Conservation (phyloP, 495 filamentous ascomycete species). For the Xylaria grammica region DNA sequence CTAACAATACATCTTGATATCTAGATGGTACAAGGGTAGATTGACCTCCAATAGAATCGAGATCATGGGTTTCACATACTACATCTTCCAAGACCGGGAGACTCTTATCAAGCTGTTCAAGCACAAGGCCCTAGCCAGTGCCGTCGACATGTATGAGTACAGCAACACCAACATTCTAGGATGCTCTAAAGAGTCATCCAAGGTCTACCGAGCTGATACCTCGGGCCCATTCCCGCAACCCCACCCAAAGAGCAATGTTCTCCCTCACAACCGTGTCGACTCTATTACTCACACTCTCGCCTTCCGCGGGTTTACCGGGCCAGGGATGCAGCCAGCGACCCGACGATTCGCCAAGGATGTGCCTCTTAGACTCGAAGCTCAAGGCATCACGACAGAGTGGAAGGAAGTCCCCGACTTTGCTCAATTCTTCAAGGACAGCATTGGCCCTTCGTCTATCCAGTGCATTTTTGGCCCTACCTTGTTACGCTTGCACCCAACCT, state of each 20-base stretch:
- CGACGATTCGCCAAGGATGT: background rate
- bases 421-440: slow-evolving; percentile 11
- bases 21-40: slow-evolving; percentile 17
- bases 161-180: slow-evolving; percentile 14
- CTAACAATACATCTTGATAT: background rate
- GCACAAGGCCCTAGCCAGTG: slow-evolving; percentile 7
- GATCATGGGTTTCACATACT: slow-evolving; percentile 10
- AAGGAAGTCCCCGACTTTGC: slow-evolving; percentile 16
- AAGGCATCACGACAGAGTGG: slow-evolving; percentile 17
- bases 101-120: slow-evolving; percentile 11
- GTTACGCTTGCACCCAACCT: slow-evolving; percentile 2
- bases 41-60: slow-evolving; percentile 15
- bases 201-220: slow-evolving; percentile 11
- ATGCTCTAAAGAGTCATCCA: slow-evolving; percentile 11
- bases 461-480: slow-evolving; percentile 16
- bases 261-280: slow-evolving; percentile 7
- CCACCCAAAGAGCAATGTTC: slow-evolving; percentile 14
- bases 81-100: slow-evolving; percentile 22
- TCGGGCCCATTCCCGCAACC: slow-evolving; percentile 15
- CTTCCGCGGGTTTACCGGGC: slow-evolving; percentile 4
- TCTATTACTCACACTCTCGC: slow-evolving; percentile 5
- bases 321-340: slow-evolving; percentile 2
- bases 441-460: slow-evolving; percentile 9
- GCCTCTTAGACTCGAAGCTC: background rate
- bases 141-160: slow-evolving; percentile 11